Conservation (phyloP, 176 grass and related monocot species). For the Thalia dealbata region DNA sequence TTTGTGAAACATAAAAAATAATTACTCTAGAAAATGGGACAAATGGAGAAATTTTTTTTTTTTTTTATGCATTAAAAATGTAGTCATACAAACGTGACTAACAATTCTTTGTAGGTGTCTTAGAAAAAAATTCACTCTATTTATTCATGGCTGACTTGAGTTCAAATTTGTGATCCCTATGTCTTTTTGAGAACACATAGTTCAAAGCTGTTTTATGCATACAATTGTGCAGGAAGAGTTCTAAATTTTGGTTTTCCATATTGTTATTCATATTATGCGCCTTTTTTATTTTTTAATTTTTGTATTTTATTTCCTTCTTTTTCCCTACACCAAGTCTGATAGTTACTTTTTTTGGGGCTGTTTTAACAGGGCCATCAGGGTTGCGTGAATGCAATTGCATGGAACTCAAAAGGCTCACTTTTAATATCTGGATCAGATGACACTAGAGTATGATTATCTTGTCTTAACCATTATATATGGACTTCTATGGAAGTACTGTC, state of each 20-base stretch:
- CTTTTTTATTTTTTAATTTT: background rate
- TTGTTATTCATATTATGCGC: too few relatives aligned
- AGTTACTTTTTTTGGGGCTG: background rate
- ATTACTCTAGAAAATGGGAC: too few relatives aligned
- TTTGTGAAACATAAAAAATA: too few relatives aligned
- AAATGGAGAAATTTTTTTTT: too few relatives aligned
- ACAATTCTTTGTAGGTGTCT: background rate
- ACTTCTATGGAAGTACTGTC: background rate
- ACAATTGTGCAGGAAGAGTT: background rate
- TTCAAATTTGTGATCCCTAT: background rate
- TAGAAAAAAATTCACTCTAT: background rate
- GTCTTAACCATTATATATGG: slow-evolving; percentile 3
- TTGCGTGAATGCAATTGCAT: slow-evolving; percentile 89
- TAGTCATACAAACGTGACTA: background rate
- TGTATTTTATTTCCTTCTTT: background rate
- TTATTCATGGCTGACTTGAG: background rate
- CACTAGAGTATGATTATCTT: slow-evolving; percentile 56
- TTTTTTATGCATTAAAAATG: background rate
- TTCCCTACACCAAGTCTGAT: background rate
- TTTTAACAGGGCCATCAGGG: slow-evolving; percentile 60
- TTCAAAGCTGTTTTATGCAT: background rate
- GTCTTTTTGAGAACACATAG: background rate
- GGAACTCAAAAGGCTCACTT: slow-evolving; percentile 89
- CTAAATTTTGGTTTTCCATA: background rate
- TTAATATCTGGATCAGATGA: slow-evolving; percentile 96